Percentiles rank a stretch among this genome's conserved stretches.
These are phyloP conservation scores for Psidium guajava DNA, from an alignment of 345 rosid genomes.

Conservation along the genomic window DNA sequence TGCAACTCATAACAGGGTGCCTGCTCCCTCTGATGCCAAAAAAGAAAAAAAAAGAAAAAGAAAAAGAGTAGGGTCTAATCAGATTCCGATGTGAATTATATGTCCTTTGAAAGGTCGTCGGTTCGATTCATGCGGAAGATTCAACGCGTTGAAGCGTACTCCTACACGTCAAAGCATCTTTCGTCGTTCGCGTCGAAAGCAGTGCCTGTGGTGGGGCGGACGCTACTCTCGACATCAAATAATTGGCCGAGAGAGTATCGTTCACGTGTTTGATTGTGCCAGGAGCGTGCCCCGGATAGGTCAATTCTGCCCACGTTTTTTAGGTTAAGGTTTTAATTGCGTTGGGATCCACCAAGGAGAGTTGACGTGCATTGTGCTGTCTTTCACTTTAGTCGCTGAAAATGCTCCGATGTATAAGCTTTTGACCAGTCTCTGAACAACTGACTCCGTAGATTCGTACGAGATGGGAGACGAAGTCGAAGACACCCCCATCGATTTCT, in stretches of 20 bases:
- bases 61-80: neutral
- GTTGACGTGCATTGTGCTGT: neutral
- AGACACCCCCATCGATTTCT: neutral
- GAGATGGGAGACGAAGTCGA: neutral
- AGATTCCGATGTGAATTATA: neutral
- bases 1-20: neutral
- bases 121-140: neutral
- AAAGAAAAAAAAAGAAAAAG: too few relatives aligned
- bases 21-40: neutral
- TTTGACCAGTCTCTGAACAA: neutral
- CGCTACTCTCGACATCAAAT: neutral
- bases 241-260: neutral
- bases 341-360: neutral
- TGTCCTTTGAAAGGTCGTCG: neutral
- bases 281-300: neutral
- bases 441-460: accelerated
- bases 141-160: neutral
- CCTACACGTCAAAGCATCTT: neutral
- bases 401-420: neutral
- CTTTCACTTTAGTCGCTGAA: neutral
- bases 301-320: neutral
- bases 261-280: neutral
- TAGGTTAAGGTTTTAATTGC: neutral
- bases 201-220: neutral
- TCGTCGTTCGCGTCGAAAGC: neutral